These are phyloP conservation scores for Fraxinus nigra DNA, from an alignment of 305 asterid species.

Conservation along the genomic window DNA sequence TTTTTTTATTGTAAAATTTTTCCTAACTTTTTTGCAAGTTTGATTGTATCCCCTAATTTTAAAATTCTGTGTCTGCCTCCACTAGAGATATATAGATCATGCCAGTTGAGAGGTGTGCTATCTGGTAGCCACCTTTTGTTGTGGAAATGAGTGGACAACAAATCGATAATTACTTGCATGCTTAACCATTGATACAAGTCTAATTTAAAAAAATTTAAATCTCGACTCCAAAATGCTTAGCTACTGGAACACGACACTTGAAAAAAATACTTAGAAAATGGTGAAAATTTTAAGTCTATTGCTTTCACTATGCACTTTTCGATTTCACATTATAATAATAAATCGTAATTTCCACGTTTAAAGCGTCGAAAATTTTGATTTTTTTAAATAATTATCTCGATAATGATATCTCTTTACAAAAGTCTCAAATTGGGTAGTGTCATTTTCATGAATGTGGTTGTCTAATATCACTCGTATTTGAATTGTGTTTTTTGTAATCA, in stretches of 20 bases:
- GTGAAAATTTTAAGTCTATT: background rate
- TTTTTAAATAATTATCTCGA: background rate
- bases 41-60: too few relatives aligned
- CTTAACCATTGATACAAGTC: background rate
- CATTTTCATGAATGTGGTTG: constrained; percentile 25
- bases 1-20: too few relatives aligned
- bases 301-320: background rate
- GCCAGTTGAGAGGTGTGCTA: background rate
- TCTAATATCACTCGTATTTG: background rate
- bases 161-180: background rate
- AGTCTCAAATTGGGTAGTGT: constrained; percentile 26
- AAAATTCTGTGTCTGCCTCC: too few relatives aligned
- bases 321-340: background rate
- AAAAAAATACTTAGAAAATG: too few relatives aligned
- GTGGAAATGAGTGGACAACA: background rate
- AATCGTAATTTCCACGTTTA: background rate
- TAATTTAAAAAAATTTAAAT: too few relatives aligned
- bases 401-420: constrained; percentile 7
- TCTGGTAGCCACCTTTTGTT: background rate
- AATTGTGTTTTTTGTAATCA: constrained; percentile 5
- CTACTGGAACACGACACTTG: background rate
- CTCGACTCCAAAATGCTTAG: background rate
- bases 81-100: background rate
- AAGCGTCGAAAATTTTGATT: background rate
- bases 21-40: too few relatives aligned